Evolutionary conservation across 805 yeast genomes (phyloP), one percentile per base, ranked within the genome.

Genomic region (Wickerhamomyces pijperi): DNA sequence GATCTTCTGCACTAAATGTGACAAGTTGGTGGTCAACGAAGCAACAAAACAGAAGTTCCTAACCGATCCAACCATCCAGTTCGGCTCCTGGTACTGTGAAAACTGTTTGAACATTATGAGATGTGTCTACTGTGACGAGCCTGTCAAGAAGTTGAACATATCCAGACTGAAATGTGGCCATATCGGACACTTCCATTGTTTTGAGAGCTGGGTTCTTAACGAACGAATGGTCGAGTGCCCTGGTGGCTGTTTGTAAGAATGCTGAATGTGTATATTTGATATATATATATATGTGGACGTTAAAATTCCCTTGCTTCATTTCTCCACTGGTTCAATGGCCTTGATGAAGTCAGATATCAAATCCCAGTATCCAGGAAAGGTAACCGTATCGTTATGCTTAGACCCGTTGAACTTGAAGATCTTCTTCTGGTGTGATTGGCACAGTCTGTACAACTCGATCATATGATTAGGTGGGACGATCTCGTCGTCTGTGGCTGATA

Each of bases 391-490:
- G 53, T 90, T 90, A 58, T 90, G 98, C 40, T 66, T 68, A 2
- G 86, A 79, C 32, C 70, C 64, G 19, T 70, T 72, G 46, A 73
- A 85, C 40, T 61, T 68, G 39, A 70, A 63, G 46, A 74, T 68
- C 21, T 59, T 56, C 56, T 86, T 87, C 14, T 59, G 54, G 1
- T 56, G 51, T 29, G 78, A 61, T 19, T 72, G 67, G 41, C 80
- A 64, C 40, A 76, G 47, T 25, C 67, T 71, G 53, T 58, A 80
- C 19, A 87, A 65, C 36, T 51, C 53, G 35, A 68, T 67, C 84
- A 88, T 83, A 53, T 90, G 97, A 1, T 48, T 46, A 0, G 96
- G 95, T 3, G 97, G 97, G 2, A 90, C 95, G 19, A 90, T 77
- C 59, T 90, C 98, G 62, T 90, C 98, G 28, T 67, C 64, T 13